phyloP scores from a whole-genome alignment of 768 basidiomycete species.

The Hebeloma cylindrosporum region DNA sequence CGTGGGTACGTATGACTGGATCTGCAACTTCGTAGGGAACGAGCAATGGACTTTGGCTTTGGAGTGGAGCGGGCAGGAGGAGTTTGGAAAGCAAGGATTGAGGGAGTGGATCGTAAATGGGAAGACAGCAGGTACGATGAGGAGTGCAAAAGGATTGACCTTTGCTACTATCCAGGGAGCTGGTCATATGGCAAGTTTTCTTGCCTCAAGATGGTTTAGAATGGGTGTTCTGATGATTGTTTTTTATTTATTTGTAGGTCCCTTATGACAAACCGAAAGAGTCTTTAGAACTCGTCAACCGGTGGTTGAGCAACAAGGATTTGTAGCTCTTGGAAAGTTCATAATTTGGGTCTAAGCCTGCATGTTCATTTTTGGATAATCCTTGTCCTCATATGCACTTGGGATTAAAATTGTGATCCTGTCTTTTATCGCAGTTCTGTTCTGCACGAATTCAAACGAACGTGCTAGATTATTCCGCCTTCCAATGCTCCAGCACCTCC shows the following conservation, averaged over 20 bases:
- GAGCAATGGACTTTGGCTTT: conserved; percentile 66
- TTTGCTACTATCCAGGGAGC: conserved; percentile 64
- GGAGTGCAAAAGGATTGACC: conserved; percentile 50
- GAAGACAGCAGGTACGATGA: conserved; percentile 36
- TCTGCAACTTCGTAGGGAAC: conserved; percentile 76
- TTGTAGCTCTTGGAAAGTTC: conserved; percentile 3
- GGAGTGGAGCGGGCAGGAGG: conserved; percentile 65
- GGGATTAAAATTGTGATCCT: too few species aligned
- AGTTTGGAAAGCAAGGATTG: conserved; percentile 39
- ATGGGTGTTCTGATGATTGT: not conserved
- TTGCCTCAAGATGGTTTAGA: not conserved
- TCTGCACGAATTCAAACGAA: too few species aligned
- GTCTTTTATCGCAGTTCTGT: too few species aligned
- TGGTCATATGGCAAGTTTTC: conserved; percentile 60
- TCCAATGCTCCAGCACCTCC: not conserved
- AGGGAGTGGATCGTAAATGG: conserved; percentile 59
- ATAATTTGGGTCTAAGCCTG: not conserved
- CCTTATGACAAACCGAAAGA: conserved; percentile 65
- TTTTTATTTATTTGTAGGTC: conserved; percentile 33
- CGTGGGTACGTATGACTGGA: conserved; percentile 70
- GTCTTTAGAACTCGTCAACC: conserved; percentile 34
- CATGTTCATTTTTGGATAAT: not conserved
- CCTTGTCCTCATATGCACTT: too few species aligned
- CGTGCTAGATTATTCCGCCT: not conserved
- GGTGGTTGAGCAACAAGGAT: conserved; percentile 11